These are phyloP conservation scores for Daldinia vernicosa DNA, from an alignment of 495 filamentous ascomycete genomes.

Conservation along the genomic window DNA sequence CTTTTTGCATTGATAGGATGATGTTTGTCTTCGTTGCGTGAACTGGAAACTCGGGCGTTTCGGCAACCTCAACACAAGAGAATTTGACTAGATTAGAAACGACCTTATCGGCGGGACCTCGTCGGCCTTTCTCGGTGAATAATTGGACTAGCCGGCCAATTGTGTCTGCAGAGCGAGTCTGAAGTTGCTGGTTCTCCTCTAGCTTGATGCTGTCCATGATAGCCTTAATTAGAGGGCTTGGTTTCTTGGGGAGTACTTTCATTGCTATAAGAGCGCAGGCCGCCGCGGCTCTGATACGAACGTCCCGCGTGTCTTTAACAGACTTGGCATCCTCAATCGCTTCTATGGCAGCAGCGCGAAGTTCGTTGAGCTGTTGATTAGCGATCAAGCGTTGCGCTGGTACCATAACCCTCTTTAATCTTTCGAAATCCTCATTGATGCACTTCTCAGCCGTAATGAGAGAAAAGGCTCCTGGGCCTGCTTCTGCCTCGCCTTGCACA, in stretches of 20 bases:
- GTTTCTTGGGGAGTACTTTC: slow-evolving; percentile 86
- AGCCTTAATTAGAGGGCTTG: slow-evolving; percentile 86
- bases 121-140: slow-evolving; percentile 77
- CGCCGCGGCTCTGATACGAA: slow-evolving; percentile 86
- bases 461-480: slow-evolving; percentile 90
- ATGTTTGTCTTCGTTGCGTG: slow-evolving; percentile 77
- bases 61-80: slow-evolving; percentile 94
- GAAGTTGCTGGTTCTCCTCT: slow-evolving; percentile 90
- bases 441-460: slow-evolving; percentile 86
- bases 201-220: slow-evolving; percentile 98
- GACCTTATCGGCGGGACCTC: slow-evolving; percentile 89
- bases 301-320: slow-evolving; percentile 82
- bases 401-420: slow-evolving; percentile 82
- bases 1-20: slow-evolving; percentile 91
- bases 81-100: slow-evolving; percentile 94
- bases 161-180: slow-evolving; percentile 84
- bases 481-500: slow-evolving; percentile 89
- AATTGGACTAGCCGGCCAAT: slow-evolving; percentile 85
- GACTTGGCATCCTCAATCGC: slow-evolving; percentile 80
- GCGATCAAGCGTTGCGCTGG: slow-evolving; percentile 85
- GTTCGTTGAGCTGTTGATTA: slow-evolving; percentile 75
- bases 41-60: slow-evolving; percentile 91
- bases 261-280: slow-evolving; percentile 89
- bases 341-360: slow-evolving; percentile 69
- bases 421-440: slow-evolving; percentile 81